Base-by-base conservation (phyloP, 129 eudicot genomes). In the Erigeron canadensis region DNA sequence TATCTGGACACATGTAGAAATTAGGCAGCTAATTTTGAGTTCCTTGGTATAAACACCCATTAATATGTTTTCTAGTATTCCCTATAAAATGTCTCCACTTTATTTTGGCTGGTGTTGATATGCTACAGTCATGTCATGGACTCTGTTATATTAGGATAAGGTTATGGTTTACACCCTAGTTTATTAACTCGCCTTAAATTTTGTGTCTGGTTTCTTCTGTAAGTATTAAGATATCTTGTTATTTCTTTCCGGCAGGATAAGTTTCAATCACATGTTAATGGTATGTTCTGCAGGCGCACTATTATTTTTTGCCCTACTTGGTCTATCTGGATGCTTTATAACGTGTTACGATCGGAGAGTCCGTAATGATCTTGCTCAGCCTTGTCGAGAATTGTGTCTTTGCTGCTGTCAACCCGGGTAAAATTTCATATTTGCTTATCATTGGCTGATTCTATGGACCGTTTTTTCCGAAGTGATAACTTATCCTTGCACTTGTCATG, bases 321-420 rank as follows among this genome's bases (percentile, higher is more conserved):
- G 98, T 51, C 63, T 90, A 69, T 94, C 96, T 15, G 98, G 98
- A 39, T 94, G 98, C 84, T 89, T 94, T 72, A 90, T 94, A 80
- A 89, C 98, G 57, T 94, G 98, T 76, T 94, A 87, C 69, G 97
- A 94, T 77, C 84, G 98, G 69, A 89, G 98, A 71, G 98, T 94
- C 53, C 91, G 97, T 28, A 94, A 86, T 74, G 97, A 94, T 82
- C 87, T 94, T 69, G 93, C 98, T 74, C 98, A 94, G 77, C 98
- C 98, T 67, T 94, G 97, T 73, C 81, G 97, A 81, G 96, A 94
- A 87, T 73, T 94, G 75, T 89, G 98, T 74, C 87, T 94, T 84
- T 94, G 96, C 76, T 94, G 98, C 78, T 94, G 98, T 80, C 98
- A 94, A 38, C 98, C 98, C 10, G 97, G 97, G 98, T 94, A 87